Base-by-base conservation (phyloP, 2,329 filamentous ascomycete species). In the Dendryphion nanum region DNA sequence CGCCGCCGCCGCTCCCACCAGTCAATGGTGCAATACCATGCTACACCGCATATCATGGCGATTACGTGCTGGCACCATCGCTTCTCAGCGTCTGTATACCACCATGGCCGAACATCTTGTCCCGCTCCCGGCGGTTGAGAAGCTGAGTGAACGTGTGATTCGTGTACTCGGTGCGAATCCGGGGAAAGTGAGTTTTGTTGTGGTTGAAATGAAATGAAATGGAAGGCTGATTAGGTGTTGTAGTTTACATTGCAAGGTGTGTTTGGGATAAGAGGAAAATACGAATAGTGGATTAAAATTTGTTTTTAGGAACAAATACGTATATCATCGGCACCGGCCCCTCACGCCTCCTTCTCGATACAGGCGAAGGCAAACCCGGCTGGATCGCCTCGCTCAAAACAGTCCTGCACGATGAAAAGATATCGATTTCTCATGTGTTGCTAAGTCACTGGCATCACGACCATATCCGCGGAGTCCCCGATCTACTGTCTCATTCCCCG, bases 381-480 rank as follows among this genome's bases (percentile, higher is more conserved):
- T 98, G 91, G 91, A 74, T 81, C 29, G 64, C 74, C 0, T 76
- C 79, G 0, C 68, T 98, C 23, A 77, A 78, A 47, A 68, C 73
- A 4, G 79, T 83, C 0, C 74, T 97, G 3, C 64, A 72, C 5
- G 68, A 79, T 17, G 86, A 95, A 61, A 76, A 82, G 17, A 84
- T 85, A 15, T 77, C 73, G 0, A 72, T 97, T 17, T 73, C 79
- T n/a, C 71, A 75, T 14, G 82, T 83, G 0, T 73, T 98, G 16
- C 73, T 98, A 33, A 94, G 90, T 0, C 93, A 98, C 64, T 95
- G 90, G 89, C 93, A 98, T 60, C 78, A 72, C 29, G 93, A 98
- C 59, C 93, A 98, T 59, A 77, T 83, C 5, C 79, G 82, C 17
- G 93, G 93, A 6, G 77, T 96, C 17, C 61, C 69, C 3, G 82